Evolutionary conservation across 2,329 filamentous ascomycete genomes (phyloP).

Genomic region (Westerdykella sp.): DNA sequence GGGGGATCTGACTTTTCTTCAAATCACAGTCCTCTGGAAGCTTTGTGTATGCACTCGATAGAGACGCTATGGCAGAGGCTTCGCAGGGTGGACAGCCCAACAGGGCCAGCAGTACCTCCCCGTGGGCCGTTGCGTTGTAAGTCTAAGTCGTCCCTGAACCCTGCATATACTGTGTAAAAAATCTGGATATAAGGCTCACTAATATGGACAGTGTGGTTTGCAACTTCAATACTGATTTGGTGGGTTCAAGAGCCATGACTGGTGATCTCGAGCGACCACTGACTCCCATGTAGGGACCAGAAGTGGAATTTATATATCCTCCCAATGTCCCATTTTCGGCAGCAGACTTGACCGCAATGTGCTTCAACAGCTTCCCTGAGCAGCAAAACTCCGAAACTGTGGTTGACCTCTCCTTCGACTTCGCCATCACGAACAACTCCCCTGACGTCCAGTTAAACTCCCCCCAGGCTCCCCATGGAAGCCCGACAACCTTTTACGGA

Average conservation of each 20-base stretch:
- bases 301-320: slow-evolving; percentile 40
- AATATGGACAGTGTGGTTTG: slow-evolving; percentile 32
- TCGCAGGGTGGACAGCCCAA: no score
- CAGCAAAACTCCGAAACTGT: slow-evolving; percentile 38
- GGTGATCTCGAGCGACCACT: not conserved
- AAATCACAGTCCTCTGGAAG: no score
- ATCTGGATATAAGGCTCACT: slow-evolving; percentile 2
- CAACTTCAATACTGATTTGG: slow-evolving; percentile 41
- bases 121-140: slow-evolving; percentile 40
- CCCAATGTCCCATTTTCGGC: slow-evolving; percentile 34
- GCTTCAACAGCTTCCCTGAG: slow-evolving; percentile 42
- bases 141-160: slow-evolving; percentile 2
- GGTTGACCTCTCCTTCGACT: slow-evolving; percentile 37
- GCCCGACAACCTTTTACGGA: slow-evolving; percentile 31
- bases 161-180: no score
- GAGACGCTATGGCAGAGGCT: no score
- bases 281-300: slow-evolving; percentile 27
- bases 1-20: no score
- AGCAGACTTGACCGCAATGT: slow-evolving; percentile 37
- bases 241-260: slow-evolving; percentile 6
- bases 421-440: slow-evolving; percentile 38
- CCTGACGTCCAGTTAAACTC: slow-evolving; percentile 52
- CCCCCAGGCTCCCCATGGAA: slow-evolving; percentile 36
- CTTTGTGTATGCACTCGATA: no score
- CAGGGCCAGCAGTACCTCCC: not conserved